Conservation (phyloP, 2,329 filamentous ascomycete genomes). For the Metarhizium guizhouense region DNA sequence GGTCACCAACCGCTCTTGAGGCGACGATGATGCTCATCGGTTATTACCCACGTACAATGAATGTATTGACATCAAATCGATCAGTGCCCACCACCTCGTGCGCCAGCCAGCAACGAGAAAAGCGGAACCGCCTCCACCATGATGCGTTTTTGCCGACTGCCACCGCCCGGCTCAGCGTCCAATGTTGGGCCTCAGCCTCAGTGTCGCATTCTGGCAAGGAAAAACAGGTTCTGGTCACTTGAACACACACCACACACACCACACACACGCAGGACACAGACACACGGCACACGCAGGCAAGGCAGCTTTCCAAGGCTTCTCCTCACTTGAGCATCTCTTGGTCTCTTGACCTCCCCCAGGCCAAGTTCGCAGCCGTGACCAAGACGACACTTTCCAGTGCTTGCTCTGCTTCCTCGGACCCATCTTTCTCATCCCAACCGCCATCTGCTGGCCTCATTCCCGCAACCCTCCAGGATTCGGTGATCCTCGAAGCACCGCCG, state of each 20-base stretch:
- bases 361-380: background rate
- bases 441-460: background rate
- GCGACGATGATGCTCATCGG: too few species aligned
- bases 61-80: too few species aligned
- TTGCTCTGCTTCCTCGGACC: constrained; percentile 1
- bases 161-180: constrained; percentile 6
- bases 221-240: too few species aligned
- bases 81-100: too few species aligned
- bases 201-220: background rate
- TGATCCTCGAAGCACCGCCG: constrained; percentile 3
- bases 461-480: constrained; percentile 2
- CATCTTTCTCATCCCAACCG: background rate
- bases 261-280: too few species aligned
- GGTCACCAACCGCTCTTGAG: too few species aligned
- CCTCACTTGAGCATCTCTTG: background rate
- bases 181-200: constrained; percentile 1
- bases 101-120: background rate
- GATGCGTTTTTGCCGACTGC: constrained; percentile 4
- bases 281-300: background rate
- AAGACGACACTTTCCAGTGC: background rate
- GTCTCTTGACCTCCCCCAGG: background rate
- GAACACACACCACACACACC: background rate
- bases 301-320: constrained; percentile 5
- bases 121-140: constrained; percentile 1
- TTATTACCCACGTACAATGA: too few species aligned